Conservation (phyloP, 306 rosid genomes). For the Vigna trinervia region DNA sequence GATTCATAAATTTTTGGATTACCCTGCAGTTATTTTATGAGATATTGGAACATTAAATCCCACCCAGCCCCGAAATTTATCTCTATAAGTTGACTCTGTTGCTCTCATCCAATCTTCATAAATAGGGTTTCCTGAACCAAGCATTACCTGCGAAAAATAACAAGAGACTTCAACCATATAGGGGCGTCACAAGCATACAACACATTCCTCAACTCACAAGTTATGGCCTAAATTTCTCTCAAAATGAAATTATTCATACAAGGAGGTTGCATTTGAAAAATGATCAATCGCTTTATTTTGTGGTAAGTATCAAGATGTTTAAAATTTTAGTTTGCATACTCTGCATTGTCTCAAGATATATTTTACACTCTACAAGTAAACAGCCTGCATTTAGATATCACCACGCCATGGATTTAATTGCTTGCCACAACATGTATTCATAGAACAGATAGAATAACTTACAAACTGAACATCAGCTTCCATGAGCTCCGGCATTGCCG, state of each 20-base stretch:
- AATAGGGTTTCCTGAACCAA: constrained; percentile 74
- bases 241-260: constrained; percentile 38
- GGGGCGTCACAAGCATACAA: constrained; percentile 8
- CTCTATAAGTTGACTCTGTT: constrained; percentile 63
- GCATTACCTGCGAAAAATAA: constrained; percentile 72
- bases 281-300: constrained; percentile 1
- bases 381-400: constrained; percentile 11
- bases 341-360: constrained; percentile 6
- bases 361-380: constrained; percentile 27
- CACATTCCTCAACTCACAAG: constrained; percentile 35
- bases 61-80: constrained; percentile 92
- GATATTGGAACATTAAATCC: constrained; percentile 89
- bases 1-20: constrained; percentile 52
- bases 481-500: constrained; percentile 71
- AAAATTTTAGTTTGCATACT: constrained; percentile 5
- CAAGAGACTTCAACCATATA: constrained; percentile 18
- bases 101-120: constrained; percentile 93
- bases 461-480: constrained; percentile 86
- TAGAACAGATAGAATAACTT: constrained; percentile 52
- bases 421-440: constrained; percentile 8
- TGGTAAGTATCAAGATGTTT: constrained; percentile 21
- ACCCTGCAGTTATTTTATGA: constrained; percentile 92
- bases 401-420: constrained; percentile 27
- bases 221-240: constrained; percentile 18
- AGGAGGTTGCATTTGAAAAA: constrained; percentile 27